Percentiles rank a stretch among this genome's conserved stretches.
Evolutionary conservation across 2,329 filamentous ascomycete genomes (phyloP).

Genomic region (Aspergillus niger): DNA sequence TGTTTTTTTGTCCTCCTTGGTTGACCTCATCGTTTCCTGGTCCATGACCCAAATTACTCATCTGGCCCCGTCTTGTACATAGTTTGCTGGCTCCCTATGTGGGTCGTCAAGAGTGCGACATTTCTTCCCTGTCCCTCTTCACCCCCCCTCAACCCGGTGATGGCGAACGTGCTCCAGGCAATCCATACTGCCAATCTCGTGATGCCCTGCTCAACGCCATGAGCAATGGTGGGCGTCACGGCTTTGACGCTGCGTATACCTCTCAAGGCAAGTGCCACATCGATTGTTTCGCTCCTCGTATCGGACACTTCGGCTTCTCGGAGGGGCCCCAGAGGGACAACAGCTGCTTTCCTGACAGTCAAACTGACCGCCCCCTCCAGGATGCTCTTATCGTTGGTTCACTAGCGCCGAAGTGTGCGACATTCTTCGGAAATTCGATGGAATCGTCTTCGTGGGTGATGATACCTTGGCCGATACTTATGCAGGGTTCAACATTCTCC

Average conservation of each 20-base stretch:
- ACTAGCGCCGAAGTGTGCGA: conserved; percentile 46
- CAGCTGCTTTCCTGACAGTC: background rate
- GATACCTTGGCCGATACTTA: conserved; percentile 44
- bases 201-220: conserved; percentile 42
- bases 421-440: conserved; percentile 47
- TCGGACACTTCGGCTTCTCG: background rate
- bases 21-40: background rate
- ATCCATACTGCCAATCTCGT: conserved; percentile 37
- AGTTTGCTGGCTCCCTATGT: conserved; percentile 41
- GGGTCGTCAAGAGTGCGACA: conserved; percentile 41
- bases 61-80: conserved; percentile 14
- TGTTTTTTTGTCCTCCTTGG: background rate
- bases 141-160: conserved; percentile 25
- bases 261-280: conserved; percentile 34
- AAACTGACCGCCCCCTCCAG: conserved; percentile 25
- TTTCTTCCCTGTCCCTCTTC: conserved; percentile 40
- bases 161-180: conserved; percentile 14
- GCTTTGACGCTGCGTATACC: conserved; percentile 44
- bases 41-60: conserved; percentile 19
- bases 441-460: conserved; percentile 47
- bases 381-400: conserved; percentile 49
- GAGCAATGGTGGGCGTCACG: conserved; percentile 45
- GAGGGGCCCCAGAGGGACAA: background rate
- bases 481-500: conserved; percentile 48
- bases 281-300: background rate